Conservation (phyloP, 495 filamentous ascomycete genomes). For the Penicillium simplicissimum region DNA sequence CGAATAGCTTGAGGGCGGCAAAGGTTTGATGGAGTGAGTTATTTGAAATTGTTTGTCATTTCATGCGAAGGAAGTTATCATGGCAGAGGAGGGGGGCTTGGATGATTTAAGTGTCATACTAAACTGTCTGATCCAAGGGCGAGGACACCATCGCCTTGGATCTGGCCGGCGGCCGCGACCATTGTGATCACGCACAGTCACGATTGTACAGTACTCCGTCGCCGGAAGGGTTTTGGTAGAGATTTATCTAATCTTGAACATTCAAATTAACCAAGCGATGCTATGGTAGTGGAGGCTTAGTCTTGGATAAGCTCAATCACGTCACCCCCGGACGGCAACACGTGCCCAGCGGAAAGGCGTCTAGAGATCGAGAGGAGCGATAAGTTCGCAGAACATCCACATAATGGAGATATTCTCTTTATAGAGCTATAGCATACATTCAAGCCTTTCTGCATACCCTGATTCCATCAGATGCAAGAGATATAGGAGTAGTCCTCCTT, state of each 20-base stretch:
- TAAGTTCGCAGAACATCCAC: not conserved
- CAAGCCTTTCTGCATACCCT: too few relatives aligned
- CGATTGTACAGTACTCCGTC: too few relatives aligned
- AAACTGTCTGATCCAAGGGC: too few relatives aligned
- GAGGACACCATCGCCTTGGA: too few relatives aligned
- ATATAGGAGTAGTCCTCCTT: not conserved
- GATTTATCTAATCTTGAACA: not conserved
- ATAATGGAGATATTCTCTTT: not conserved
- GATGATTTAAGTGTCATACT: too few relatives aligned
- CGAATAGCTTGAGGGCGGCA: not conserved
- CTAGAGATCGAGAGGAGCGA: not conserved
- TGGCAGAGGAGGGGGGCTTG: not conserved
- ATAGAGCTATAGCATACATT: too few relatives aligned
- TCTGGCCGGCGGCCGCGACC: too few relatives aligned
- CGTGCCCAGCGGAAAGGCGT: not conserved
- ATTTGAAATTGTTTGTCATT: too few relatives aligned
- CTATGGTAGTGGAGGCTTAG: not conserved
- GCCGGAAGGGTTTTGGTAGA: too few relatives aligned
- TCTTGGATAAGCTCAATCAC: constrained; percentile 2
- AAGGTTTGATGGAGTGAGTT: not conserved
- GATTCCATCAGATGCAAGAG: too few relatives aligned
- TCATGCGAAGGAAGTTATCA: not conserved
- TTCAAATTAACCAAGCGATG: not conserved
- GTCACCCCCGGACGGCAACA: constrained; percentile 7
- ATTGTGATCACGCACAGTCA: too few relatives aligned